Base-by-base conservation (phyloP, 2,329 filamentous ascomycete species). In the Chaetomium strumarium region DNA sequence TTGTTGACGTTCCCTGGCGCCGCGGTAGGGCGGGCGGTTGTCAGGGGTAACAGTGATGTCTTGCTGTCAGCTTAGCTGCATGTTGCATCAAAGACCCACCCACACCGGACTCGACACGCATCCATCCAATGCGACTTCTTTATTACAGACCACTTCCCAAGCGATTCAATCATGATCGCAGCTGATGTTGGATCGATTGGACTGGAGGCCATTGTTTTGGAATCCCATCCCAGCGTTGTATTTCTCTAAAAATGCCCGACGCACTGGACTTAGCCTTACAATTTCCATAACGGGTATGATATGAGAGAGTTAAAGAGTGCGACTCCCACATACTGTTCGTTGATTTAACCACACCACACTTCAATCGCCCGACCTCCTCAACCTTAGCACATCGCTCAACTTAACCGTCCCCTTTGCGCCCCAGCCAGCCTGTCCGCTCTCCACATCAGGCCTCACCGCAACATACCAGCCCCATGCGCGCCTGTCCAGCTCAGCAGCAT, bases 401-500 rank as follows among this genome's bases (percentile, higher is more conserved):
- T 75, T 82, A 29, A 95, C 73, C 49, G 74, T 71, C 1, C 86
- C 88, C 67, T 92, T 93, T 12, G 85, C 86, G 29, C 90, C 90
- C 90, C 90, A 95, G 1, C 90, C 90, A 17, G 82, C 80, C 44
- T 81, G 80, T 0, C 90, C 90, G 52, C 76, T 70, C 53, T 87
- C 83, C 2, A 95, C 86, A 17, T 88, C 84, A 1, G 90, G 90
- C 57, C 90, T 75, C 17, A 91, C 81, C 19, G 79, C 77, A 1
- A 86, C 74, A 68, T 95, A 95, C 90, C 90, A 95, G 11, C 73
- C 73, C 88, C 89, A 95, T 16, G 88, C 87, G 54, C 83, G 79
- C 56, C 77, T 76, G 64, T 95, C 88, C 48, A 95, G 72, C 62
- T 95, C 88, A 14, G 78, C 74, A 4, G 71, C 70, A 24, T 69